Evolutionary conservation across 768 basidiomycete species (phyloP), one percentile per base, ranked within the genome.

Genomic region (Suillus bovinus): DNA sequence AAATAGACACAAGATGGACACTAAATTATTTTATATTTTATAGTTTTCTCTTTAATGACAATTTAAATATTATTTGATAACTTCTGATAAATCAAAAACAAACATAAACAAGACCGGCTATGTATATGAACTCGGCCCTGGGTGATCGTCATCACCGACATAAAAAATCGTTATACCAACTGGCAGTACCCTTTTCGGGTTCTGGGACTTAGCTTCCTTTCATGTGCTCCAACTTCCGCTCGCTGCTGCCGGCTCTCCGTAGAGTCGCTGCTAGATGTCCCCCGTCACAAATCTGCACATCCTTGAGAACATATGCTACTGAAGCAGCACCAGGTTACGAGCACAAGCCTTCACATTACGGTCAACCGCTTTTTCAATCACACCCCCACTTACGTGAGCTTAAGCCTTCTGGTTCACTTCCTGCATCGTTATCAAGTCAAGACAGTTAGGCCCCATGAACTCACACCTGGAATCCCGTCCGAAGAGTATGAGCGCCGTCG

Each of bases 391-490:
- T 97, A 33, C 67, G 88, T 89, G 63, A 65, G 82, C 77, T 31
- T 56, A 29, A 39, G 1, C 24, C 36, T 39, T 56, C 20, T 10
- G 42, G 27, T 58, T 47, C 55, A 41, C 34, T 64, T 60, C 39
- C 60, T 47, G 31, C 47, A n/a, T 13, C 60, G 2, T 58, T 66
- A 44, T 66, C 33, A 49, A 34, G 17, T 6, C 22, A 55, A 59
- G 62, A 6, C 64, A 89, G 84, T 94, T 44, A 70, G 77, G 59
- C 75, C 80, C 1, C 78, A 84, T 61, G 92, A 97, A 62, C 77
- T 94, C 31, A 96, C 94, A 0, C 89, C 92, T 1, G 94, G 94
- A 33, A 93, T 98, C 63, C 79, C 87, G 1, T 77, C 79, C 14
- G 77, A 81, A 29, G 96, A 99, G 63, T 97, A 95, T 75, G 90